A percentile compares a stretch with the other conserved stretches of the same genome.
These are phyloP conservation scores for Metroxylon sagu DNA, from an alignment of 176 grass and related monocot genomes.

Conservation along the genomic window DNA sequence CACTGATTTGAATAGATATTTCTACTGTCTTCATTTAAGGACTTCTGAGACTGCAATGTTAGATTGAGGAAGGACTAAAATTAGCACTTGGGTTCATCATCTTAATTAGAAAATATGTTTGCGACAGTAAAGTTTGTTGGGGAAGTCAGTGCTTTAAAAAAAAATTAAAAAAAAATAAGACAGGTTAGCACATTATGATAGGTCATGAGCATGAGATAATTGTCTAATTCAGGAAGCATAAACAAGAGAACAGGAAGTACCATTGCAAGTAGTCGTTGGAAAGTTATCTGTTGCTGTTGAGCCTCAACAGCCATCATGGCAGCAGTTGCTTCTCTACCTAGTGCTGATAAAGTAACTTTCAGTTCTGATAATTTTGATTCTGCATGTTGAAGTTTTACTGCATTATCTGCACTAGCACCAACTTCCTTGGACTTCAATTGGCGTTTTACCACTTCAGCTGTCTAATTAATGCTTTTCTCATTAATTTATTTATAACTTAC, in stretches of 20 bases:
- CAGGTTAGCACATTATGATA: too few species aligned
- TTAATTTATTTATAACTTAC: slow-evolving; percentile 18
- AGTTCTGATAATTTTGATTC: slow-evolving; percentile 95
- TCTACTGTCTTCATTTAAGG: too few species aligned
- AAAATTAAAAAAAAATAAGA: too few species aligned
- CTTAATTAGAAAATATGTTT: too few species aligned
- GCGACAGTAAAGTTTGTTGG: too few species aligned
- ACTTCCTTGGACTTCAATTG: slow-evolving; percentile 90
- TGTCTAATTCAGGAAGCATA: neutral
- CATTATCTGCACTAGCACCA: slow-evolving; percentile 54
- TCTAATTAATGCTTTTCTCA: slow-evolving; percentile 46
- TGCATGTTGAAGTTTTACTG: slow-evolving; percentile 82
- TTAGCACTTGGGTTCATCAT: too few species aligned
- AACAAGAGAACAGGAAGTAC: slow-evolving; percentile 28
- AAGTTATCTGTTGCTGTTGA: slow-evolving; percentile 79
- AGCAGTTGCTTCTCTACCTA: slow-evolving; percentile 88
- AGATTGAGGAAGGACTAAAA: too few species aligned
- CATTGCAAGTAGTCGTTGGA: slow-evolving; percentile 71
- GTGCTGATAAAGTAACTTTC: slow-evolving; percentile 51
- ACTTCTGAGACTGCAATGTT: too few species aligned
- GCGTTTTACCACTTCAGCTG: slow-evolving; percentile 89
- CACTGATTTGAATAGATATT: too few species aligned
- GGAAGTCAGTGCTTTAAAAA: too few species aligned
- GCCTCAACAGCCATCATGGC: slow-evolving; percentile 91
- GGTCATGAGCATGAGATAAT: too few species aligned